Base-by-base conservation (phyloP, 2,329 filamentous ascomycete species). In the Leptoxyphium fumago region DNA sequence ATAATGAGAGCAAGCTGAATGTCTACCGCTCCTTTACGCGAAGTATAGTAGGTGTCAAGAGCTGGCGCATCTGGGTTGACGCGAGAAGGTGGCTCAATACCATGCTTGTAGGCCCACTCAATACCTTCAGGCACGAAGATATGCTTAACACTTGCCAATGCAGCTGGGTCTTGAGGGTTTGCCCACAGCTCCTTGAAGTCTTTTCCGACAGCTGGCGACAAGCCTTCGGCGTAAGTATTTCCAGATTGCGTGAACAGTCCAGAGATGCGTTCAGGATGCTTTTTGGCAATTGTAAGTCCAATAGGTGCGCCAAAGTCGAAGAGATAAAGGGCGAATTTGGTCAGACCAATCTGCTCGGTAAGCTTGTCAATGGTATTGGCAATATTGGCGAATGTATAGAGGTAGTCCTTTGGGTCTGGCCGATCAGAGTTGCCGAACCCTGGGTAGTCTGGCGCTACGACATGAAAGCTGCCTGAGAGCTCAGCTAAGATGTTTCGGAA, bases 281-380 rank as follows among this genome's bases (percentile, higher is more conserved):
- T 40, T 15, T 3, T 5, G 5, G 39, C 39, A 26, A 40, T 40
- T 2, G 28, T 40, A 26, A 40, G 28, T n/a, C 39, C 39, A 15
- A 40, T 21, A 2, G 39, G 39, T 13, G 39, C 39, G 13, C 39
- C 39, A 26, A 18, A 40, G 39, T 40, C 39, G 17, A 40, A 40
- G 17, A 13, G 11, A 21, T 40, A 40, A 13, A 40, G 17, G 13
- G 5, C 13, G 17, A 40, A 40, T 40, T 38, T 8, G 17, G 39
- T 26, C 17, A 40, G 10, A 18, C 39, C 39, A 26, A 40, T 40
- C 57, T 58, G 80, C 38, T 48, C 45, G 17, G 45, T 47, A 39
- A 48, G 48, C 38, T 41, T 45, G 30, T 47, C 41, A 36, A 48
- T 48, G 13, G 46, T 18, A 13, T 40, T 40, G 39, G 39, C 39